Base-by-base conservation (phyloP, 768 basidiomycete species). In the Boletellus sp. region DNA sequence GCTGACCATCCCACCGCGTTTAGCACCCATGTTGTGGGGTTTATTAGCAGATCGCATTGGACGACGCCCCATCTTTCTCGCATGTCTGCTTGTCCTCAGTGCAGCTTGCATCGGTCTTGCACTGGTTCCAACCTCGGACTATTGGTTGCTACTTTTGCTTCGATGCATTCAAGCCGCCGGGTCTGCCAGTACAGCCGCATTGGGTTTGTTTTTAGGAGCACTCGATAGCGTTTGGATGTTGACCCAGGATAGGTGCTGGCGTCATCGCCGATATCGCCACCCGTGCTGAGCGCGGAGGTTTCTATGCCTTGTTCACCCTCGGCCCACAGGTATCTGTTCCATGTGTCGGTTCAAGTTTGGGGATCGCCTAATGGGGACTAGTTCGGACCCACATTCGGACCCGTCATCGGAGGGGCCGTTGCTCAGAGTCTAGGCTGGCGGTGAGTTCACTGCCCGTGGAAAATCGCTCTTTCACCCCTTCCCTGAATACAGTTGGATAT, bases 101-200 rank as follows among this genome's bases (percentile, higher is more conserved):
- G 47, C 79, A 8, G 79, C 88, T 2, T 92, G 88, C 59, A 71
- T 91, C 16, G 80, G 78, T 2, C 64, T 83, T 17, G 81, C 81
- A 4, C 61, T 79, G 17, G 71, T 75, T 24, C 80, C 81, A 3
- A 77, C 78, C 0, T 65, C 69, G 4, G 85, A 76, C 4, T 93
- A 87, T 63, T 92, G 87, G 88, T 69, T 90, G 6, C 71, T 93
- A 11, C 76, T 93, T 72, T 56, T 93, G 15, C 74, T 94, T n/a
- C 79, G 91, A 20, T 88, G 85, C 52, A 33, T 92, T 3, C 90
- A 93, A 71, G 83, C 87, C 2, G 76, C 83, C 3, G 90, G 90
- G 1, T 88, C 84, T 3, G 86, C 89, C 0, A 87, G 87, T 49
- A 88, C 86, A 0, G 75, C 90, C 52, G 87, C 87, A 0, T 71